Conservation (phyloP, 1,284 basidiomycete species). For the Rhodotorula mucilaginosa region DNA sequence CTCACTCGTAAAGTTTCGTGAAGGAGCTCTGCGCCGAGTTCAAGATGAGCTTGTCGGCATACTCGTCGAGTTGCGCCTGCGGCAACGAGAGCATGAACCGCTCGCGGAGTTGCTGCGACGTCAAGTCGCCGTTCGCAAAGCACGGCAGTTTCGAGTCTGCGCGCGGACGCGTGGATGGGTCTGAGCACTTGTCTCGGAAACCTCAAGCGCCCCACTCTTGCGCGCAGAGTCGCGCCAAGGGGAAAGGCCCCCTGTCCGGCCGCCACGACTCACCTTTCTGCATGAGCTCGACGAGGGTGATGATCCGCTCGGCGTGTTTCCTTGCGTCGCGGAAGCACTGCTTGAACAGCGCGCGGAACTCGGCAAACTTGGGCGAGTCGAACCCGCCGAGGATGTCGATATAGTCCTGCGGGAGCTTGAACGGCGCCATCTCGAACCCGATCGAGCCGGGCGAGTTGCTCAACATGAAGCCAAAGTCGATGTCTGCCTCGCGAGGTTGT, state of each 20-base stretch:
- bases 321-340: constrained; percentile 90
- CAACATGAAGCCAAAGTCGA: constrained; percentile 98
- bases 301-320: constrained; percentile 95
- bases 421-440: constrained; percentile 97
- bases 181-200: not conserved
- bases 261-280: constrained; percentile 67
- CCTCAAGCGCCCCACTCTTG: not conserved
- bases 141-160: constrained; percentile 88
- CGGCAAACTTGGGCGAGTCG: constrained; percentile 69
- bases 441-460: constrained; percentile 96
- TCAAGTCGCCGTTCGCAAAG: constrained; percentile 87
- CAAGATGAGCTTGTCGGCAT: constrained; percentile 82
- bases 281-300: constrained; percentile 95
- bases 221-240: not conserved
- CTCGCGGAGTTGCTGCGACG: constrained; percentile 79
- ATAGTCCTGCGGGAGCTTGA: constrained; percentile 95
- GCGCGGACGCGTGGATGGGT: not conserved
- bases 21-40: constrained; percentile 36
- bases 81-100: constrained; percentile 90
- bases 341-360: constrained; percentile 84
- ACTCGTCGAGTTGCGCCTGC: constrained; percentile 79
- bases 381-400: constrained; percentile 92
- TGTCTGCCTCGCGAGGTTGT: constrained; percentile 54
- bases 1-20: constrained; percentile 40
- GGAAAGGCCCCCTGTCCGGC: not conserved